A percentile compares a stretch with the other conserved stretches of the same genome.
phyloP scores from a whole-genome alignment of 2,329 filamentous ascomycete genomes.

The Pyricularia sp. region DNA sequence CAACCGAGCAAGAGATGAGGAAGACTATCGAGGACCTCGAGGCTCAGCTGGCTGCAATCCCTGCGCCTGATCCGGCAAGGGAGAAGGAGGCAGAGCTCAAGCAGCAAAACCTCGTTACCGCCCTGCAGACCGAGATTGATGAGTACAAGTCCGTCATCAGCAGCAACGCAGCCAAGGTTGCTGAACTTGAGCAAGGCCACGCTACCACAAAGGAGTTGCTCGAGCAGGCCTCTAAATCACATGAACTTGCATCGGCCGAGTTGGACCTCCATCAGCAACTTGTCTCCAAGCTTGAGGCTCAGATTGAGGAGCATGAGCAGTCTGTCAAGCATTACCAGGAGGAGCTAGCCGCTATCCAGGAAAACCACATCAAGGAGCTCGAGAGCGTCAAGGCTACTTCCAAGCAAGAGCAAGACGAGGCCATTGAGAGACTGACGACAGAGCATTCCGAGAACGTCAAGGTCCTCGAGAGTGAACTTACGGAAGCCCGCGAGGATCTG shows the following conservation, averaged over 20 bases:
- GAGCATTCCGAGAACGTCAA: conserved; percentile 49
- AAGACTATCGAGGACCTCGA: conserved; percentile 68
- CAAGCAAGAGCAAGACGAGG: conserved; percentile 46
- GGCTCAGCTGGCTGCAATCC: conserved; percentile 39
- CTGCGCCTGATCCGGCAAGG: conserved; percentile 22
- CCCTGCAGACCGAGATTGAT: conserved; percentile 65
- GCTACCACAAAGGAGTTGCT: conserved; percentile 56
- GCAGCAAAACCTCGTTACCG: conserved; percentile 50
- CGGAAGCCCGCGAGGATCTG: conserved; percentile 57
- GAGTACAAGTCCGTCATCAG: conserved; percentile 70
- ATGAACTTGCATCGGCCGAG: conserved; percentile 25
- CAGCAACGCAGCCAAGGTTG: conserved; percentile 58
- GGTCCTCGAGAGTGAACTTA: conserved; percentile 51
- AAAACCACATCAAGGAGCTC: conserved; percentile 40
- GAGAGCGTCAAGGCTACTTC: conserved; percentile 36
- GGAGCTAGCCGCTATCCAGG: conserved; percentile 37
- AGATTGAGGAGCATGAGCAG: conserved; percentile 51
- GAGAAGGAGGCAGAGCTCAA: conserved; percentile 38
- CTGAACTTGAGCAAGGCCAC: conserved; percentile 66
- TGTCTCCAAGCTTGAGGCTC: conserved; percentile 43
- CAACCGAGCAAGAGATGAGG: conserved; percentile 63
- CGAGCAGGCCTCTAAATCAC: conserved; percentile 39
- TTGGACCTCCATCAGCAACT: conserved; percentile 36
- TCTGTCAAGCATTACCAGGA: conserved; percentile 46
- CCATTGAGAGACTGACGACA: conserved; percentile 47